These are phyloP conservation scores for Candolleomyces eurysporus DNA, from an alignment of 768 basidiomycete genomes.

Conservation along the genomic window DNA sequence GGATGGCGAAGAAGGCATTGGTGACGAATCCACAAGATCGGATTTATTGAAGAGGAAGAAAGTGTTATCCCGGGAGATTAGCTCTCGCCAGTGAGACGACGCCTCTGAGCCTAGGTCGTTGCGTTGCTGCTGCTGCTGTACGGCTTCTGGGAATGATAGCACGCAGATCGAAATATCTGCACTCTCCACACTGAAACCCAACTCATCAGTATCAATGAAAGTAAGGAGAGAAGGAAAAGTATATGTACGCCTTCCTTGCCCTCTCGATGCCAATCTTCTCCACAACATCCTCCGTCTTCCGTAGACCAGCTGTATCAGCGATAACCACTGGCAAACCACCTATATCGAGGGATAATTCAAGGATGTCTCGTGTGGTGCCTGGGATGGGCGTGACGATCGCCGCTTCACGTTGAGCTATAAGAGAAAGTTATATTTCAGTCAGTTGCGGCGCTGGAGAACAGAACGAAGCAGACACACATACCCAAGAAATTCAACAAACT, in stretches of 20 bases:
- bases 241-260: conserved; percentile 62
- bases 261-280: conserved; percentile 82
- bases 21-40: conserved; percentile 45
- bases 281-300: conserved; percentile 65
- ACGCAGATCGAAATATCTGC: conserved; percentile 82
- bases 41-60: conserved; percentile 78
- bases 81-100: conserved; percentile 34
- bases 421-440: not conserved
- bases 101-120: not conserved
- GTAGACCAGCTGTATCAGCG: conserved; percentile 84
- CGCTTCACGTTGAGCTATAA: conserved; percentile 76
- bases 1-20: not conserved
- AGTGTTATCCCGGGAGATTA: conserved; percentile 52
- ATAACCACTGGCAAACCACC: conserved; percentile 80
- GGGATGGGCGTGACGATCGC: conserved; percentile 88
- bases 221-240: not conserved
- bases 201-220: not conserved
- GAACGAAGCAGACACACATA: conserved; percentile 25
- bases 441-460: conserved; percentile 1
- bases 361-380: conserved; percentile 86
- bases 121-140: conserved; percentile 14
- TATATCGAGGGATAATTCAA: conserved; percentile 86
- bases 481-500: conserved; percentile 84
- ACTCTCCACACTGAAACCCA: conserved; percentile 47
- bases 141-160: conserved; percentile 60